These are phyloP conservation scores for Lentinula boryana DNA, from an alignment of 768 basidiomycete species.

Conservation along the genomic window DNA sequence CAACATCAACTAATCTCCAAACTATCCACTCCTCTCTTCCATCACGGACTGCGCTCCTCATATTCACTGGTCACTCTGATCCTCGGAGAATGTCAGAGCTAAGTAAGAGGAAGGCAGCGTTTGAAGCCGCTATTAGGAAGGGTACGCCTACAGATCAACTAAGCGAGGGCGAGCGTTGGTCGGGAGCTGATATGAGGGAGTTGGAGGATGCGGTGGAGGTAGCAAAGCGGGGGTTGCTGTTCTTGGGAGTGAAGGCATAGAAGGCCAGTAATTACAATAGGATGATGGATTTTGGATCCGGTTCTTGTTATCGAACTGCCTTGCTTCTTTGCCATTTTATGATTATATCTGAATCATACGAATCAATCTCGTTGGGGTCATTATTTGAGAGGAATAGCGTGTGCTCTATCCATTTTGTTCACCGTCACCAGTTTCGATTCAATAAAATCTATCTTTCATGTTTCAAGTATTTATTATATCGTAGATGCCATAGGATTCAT, in stretches of 20 bases:
- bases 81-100: constrained; percentile 76
- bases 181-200: constrained; percentile 64
- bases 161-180: constrained; percentile 58
- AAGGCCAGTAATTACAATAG: too few species aligned
- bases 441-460: too few species aligned
- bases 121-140: constrained; percentile 58
- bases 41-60: constrained; percentile 70
- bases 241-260: constrained; percentile 43
- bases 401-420: too few species aligned
- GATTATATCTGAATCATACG: too few species aligned
- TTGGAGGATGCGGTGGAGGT: constrained; percentile 77
- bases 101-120: constrained; percentile 61
- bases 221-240: constrained; percentile 78
- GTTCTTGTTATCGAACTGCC: too few species aligned
- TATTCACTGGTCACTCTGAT: constrained; percentile 88
- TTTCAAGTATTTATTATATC: too few species aligned
- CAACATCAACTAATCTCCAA: constrained; percentile 57
- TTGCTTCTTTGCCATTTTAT: too few species aligned
- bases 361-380: too few species aligned
- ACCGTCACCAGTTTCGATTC: too few species aligned
- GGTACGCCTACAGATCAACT: constrained; percentile 55
- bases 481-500: too few species aligned
- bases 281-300: too few species aligned
- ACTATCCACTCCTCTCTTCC: constrained; percentile 67
- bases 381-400: too few species aligned